A percentile compares a stretch with the other conserved stretches of the same genome.
Conservation (phyloP, 768 basidiomycete species). For the Suillus plorans region DNA sequence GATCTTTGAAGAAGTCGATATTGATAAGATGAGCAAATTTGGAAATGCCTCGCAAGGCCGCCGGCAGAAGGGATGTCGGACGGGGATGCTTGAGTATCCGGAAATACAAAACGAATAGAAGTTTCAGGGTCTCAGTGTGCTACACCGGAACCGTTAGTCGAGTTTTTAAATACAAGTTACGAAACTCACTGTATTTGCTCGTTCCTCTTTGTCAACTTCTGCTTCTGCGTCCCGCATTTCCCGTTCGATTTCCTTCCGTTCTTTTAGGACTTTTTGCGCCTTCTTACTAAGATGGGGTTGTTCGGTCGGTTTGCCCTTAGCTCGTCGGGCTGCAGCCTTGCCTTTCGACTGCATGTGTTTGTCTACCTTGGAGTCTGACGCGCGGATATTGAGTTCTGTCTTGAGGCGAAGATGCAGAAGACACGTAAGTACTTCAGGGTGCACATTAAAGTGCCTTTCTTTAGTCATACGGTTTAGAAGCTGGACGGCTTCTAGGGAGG, state of each 20-base stretch:
- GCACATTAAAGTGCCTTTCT: conserved; percentile 85
- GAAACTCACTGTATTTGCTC: conserved; percentile 68
- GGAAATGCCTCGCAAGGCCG: conserved; percentile 89
- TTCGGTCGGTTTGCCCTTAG: conserved; percentile 58
- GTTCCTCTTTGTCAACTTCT: conserved; percentile 90
- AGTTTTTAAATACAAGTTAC: conserved; percentile 7
- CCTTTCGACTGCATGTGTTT: conserved; percentile 48
- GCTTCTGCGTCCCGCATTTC: conserved; percentile 95
- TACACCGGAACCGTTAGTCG: conserved; percentile 35
- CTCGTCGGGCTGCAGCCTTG: conserved; percentile 41
- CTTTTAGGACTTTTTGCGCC: conserved; percentile 79
- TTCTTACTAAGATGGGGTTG: conserved; percentile 90
- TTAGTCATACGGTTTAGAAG: conserved; percentile 95
- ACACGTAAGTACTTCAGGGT: conserved; percentile 85
- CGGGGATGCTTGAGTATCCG: conserved; percentile 86
- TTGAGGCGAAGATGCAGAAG: conserved; percentile 84
- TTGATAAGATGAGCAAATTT: conserved; percentile 96
- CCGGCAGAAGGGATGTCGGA: conserved; percentile 76
- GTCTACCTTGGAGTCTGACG: conserved; percentile 69
- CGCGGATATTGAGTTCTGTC: conserved; percentile 78
- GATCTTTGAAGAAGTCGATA: conserved; percentile 96
- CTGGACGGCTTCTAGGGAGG: conserved; percentile 88
- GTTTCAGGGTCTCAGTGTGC: conserved; percentile 98
- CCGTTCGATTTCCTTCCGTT: conserved; percentile 85
- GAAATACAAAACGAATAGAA: conserved; percentile 96